Evolutionary conservation across 2,329 filamentous ascomycete genomes (phyloP).

Genomic region (Cytospora chrysosperma): DNA sequence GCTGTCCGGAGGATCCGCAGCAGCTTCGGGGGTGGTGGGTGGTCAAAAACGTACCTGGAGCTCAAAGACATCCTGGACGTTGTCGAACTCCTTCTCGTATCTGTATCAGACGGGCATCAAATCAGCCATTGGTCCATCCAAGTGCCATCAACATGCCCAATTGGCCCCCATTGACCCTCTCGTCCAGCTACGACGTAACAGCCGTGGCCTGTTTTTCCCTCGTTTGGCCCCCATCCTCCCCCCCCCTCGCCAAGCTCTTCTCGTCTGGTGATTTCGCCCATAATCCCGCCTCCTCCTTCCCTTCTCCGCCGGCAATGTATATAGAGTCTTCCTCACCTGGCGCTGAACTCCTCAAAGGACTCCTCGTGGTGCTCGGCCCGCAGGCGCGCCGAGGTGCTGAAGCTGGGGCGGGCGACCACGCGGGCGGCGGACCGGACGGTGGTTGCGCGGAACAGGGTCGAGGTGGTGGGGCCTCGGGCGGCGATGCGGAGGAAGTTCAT

Average conservation of each 20-base stretch:
- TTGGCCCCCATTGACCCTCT: constrained; percentile 21
- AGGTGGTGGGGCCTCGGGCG: constrained; percentile 62
- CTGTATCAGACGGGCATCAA: constrained; percentile 48
- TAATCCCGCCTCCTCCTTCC: neutral
- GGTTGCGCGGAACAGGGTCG: constrained; percentile 62
- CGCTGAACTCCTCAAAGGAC: constrained; percentile 98
- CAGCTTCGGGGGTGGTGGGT: neutral
- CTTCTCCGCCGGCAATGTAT: neutral
- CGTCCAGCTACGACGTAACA: constrained; percentile 18
- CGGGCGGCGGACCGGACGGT: constrained; percentile 51
- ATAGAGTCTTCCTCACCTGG: constrained; percentile 80
- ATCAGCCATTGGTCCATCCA: constrained; percentile 40
- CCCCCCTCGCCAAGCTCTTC: neutral
- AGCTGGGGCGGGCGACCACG: constrained; percentile 50
- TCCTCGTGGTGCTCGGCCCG: constrained; percentile 77
- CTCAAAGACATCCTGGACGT: constrained; percentile 98
- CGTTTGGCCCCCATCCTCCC: neutral
- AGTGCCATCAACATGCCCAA: constrained; percentile 18
- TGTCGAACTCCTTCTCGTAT: constrained; percentile 99
- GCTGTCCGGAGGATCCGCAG: neutral
- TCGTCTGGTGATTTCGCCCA: neutral
- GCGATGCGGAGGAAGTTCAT: constrained; percentile 63
- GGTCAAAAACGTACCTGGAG: constrained; percentile 74
- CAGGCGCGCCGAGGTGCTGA: constrained; percentile 62
- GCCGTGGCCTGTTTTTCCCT: neutral